Percentiles rank a stretch among this genome's conserved stretches.
Conservation (phyloP, 169 alveolate genomes). For the Plasmodium gallinaceum region DNA sequence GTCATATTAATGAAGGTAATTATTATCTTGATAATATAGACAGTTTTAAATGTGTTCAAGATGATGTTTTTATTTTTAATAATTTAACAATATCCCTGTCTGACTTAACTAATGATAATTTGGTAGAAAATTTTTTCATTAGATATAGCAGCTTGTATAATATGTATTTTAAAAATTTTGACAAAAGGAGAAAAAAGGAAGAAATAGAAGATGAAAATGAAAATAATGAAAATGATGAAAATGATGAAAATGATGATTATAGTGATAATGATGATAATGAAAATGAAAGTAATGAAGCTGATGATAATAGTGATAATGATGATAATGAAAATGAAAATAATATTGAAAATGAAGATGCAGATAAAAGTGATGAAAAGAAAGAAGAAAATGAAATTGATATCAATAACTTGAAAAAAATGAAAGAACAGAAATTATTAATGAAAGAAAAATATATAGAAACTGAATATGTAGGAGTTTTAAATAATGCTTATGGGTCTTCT, state of each 20-base stretch:
- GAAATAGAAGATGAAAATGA: slow-evolving; percentile 77
- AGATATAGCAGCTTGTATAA: slow-evolving; percentile 31
- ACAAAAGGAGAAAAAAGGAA: slow-evolving; percentile 54
- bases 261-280: slow-evolving; percentile 77
- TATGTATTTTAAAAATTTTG: slow-evolving; percentile 48
- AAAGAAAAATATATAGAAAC: slow-evolving; percentile 52
- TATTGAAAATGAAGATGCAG: slow-evolving; percentile 55
- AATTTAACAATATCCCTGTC: slow-evolving; percentile 19
- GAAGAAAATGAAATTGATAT: slow-evolving; percentile 10
- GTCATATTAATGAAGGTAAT: slow-evolving; percentile 42
- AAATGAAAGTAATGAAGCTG: slow-evolving; percentile 77
- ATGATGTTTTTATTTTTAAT: slow-evolving; percentile 46
- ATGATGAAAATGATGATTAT: slow-evolving; percentile 7
- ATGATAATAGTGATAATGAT: slow-evolving; percentile 43
- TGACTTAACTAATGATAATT: slow-evolving; percentile 40
- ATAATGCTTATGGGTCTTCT: slow-evolving; percentile 58
- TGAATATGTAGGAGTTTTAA: slow-evolving; percentile 77
- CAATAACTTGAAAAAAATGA: slow-evolving; percentile 18
- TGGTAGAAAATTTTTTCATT: slow-evolving; percentile 56
- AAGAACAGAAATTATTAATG: slow-evolving; percentile 53
- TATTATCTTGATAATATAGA: slow-evolving; percentile 37
- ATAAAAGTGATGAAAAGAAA: slow-evolving; percentile 21
- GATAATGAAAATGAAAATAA: slow-evolving; percentile 16
- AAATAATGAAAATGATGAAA: slow-evolving; percentile 75
- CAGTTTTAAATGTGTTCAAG: slow-evolving; percentile 17